Conservation (phyloP, 148 eudicot genomes). For the Persicaria tinctoria region DNA sequence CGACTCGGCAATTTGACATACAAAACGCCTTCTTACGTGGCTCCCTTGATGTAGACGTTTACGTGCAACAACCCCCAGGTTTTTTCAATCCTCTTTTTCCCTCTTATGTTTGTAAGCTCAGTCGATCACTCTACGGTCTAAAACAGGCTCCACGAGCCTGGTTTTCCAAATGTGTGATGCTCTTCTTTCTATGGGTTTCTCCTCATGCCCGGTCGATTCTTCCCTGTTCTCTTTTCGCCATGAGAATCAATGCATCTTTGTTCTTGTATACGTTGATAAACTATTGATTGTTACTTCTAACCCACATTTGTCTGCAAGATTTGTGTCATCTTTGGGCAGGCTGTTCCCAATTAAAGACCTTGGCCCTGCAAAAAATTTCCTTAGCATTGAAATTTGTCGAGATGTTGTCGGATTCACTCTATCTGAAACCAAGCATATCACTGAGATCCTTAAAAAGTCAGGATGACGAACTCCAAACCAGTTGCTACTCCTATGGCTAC, state of each 20-base stretch:
- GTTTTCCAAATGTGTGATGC: not conserved
- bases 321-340: not conserved
- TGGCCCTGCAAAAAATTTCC: not conserved
- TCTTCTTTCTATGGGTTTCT: not conserved
- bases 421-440: not conserved
- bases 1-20: not conserved
- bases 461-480: not conserved
- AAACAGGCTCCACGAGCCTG: not conserved
- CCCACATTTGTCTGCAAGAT: not conserved
- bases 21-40: not conserved
- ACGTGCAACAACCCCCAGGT: not conserved
- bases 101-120: not conserved
- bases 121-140: not conserved
- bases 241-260: too few relatives aligned
- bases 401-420: not conserved
- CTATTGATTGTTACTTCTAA: not conserved
- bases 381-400: not conserved
- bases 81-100: not conserved
- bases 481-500: not conserved
- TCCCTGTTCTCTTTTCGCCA: not conserved
- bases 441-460: not conserved
- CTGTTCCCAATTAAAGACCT: not conserved
- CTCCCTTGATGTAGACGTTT: not conserved
- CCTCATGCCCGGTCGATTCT: not conserved
- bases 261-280: not conserved